These are phyloP conservation scores for Saccharomycopsis fermentans DNA, from an alignment of 805 yeast species.

Conservation along the genomic window DNA sequence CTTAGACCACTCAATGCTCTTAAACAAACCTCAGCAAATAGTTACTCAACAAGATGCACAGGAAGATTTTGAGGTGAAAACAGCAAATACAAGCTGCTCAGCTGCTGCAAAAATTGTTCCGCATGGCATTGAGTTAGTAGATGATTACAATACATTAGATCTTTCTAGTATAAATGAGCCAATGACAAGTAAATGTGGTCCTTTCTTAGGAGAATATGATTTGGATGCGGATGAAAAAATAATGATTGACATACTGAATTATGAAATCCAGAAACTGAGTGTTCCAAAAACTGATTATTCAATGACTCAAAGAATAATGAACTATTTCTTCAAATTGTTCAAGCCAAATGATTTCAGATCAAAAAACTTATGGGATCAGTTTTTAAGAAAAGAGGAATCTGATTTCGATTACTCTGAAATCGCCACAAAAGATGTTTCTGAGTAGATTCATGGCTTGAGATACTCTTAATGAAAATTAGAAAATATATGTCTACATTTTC, in stretches of 20 bases:
- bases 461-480: too few relatives aligned
- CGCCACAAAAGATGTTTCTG: neutral
- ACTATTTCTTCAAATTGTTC: neutral
- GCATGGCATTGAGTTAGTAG: neutral
- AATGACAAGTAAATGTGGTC: conserved; percentile 3
- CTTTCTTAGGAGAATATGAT: conserved; percentile 4
- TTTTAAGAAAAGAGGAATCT: neutral
- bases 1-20: neutral
- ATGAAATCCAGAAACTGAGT: conserved; percentile 6
- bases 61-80: neutral
- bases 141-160: conserved; percentile 1
- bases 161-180: conserved; percentile 1
- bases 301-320: neutral
- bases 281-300: neutral
- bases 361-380: conserved; percentile 7
- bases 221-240: conserved; percentile 1
- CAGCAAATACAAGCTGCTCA: neutral
- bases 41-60: neutral
- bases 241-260: conserved; percentile 8
- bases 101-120: neutral
- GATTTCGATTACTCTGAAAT: neutral
- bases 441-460: neutral
- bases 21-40: neutral
- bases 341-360: neutral
- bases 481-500: too few relatives aligned